These are phyloP conservation scores for Nakaseomyces sp. DNA, from an alignment of 1,139 yeast genomes.

Conservation along the genomic window DNA sequence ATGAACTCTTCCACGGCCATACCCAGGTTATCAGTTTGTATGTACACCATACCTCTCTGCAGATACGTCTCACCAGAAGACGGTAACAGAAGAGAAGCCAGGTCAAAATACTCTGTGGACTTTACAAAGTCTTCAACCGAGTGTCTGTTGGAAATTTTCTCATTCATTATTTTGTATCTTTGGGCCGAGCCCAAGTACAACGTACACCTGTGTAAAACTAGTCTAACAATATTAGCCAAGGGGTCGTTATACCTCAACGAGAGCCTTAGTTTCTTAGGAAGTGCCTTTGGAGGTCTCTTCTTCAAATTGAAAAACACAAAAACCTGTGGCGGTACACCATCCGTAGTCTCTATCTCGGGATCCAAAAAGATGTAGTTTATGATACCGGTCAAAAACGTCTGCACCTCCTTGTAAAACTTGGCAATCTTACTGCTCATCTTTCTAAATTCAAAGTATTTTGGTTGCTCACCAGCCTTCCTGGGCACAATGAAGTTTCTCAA, in stretches of 20 bases:
- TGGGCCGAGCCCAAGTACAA: constrained; percentile 52
- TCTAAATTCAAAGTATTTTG: constrained; percentile 44
- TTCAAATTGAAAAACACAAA: constrained; percentile 6
- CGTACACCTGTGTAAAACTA: constrained; percentile 46
- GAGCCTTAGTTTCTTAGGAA: constrained; percentile 13
- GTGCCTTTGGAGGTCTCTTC: constrained; percentile 16
- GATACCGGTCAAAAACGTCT: constrained; percentile 34
- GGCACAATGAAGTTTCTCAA: constrained; percentile 22
- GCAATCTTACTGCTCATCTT: constrained; percentile 45
- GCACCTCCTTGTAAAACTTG: constrained; percentile 41
- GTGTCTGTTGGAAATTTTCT: constrained; percentile 38
- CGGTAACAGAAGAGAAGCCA: constrained; percentile 50
- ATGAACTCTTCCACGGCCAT: constrained; percentile 44
- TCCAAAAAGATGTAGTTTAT: constrained; percentile 4
- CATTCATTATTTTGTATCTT: constrained; percentile 44
- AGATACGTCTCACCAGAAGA: constrained; percentile 56
- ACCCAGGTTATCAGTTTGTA: constrained; percentile 35
- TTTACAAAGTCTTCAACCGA: constrained; percentile 35
- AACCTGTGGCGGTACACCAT: constrained; percentile 5
- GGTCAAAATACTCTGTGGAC: constrained; percentile 43
- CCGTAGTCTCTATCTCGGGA: constrained; percentile 2
- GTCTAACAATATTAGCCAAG: constrained; percentile 37
- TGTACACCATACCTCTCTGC: constrained; percentile 53
- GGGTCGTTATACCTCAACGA: constrained; percentile 20
- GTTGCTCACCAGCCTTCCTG: constrained; percentile 20